Base-by-base conservation (phyloP, 2,329 filamentous ascomycete species). In the Raffaelea deltoideospora region DNA sequence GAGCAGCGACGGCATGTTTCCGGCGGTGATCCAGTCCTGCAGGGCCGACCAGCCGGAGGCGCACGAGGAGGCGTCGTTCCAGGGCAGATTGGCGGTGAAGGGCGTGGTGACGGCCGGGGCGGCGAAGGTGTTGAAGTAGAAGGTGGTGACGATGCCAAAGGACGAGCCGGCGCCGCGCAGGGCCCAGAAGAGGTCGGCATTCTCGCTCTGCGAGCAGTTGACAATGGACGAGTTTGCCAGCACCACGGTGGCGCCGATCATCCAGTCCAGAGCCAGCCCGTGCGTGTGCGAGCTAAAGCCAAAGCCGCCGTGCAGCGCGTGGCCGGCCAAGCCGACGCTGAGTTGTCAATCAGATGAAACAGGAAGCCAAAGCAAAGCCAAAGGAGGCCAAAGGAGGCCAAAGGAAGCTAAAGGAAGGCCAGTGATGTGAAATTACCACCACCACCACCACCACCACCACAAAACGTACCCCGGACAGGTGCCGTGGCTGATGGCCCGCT, bases 111-210 rank as follows among this genome's bases (percentile, higher is more conserved):
- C 39, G 6, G 49, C 34, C 3, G 60, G 58, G 0, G 53, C 57
- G 5, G 48, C 42, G 31, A 59, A 60, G 3, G 59, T 63, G 37
- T 55, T 49, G 45, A 62, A 55, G 39, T 52, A 49, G 45, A 60
- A 59, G 24, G 51, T 51, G 6, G 52, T 48, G 11, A 60, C 56
- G 37, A 64, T 52, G 17, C 58, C 60, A 38, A 62, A 61, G 10
- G 56, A 60, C 11, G 56, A 55, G 3, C 57, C 60, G 1, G 58
- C 57, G 14, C 60, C 60, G 9, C 56, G 55, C 11, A 64, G 38
- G 9, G 59, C 60, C 58, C 59, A 64, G 48, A 60, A 62, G 9
- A 64, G 50, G 22, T 63, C 59, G 1, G 43, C 22, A 43, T 63
- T 56, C 39, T 56, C 51, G 3, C 45, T 50, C 10, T 47, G 43